phyloP scores from a whole-genome alignment of 1,284 basidiomycete species.

The Rhizoctonia solani region DNA sequence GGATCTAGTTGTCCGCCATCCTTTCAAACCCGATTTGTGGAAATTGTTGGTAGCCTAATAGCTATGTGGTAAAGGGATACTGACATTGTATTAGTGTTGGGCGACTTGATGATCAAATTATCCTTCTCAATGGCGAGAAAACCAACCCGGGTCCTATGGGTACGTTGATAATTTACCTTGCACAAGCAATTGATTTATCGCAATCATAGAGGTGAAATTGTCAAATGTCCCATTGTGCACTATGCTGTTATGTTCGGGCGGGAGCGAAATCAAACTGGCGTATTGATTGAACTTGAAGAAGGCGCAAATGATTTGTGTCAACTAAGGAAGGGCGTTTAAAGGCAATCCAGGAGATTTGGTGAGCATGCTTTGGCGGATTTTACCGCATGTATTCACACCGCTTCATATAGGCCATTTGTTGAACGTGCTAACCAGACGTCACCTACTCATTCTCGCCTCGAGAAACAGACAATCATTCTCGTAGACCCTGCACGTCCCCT shows the following conservation, averaged over 20 bases:
- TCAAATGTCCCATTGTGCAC: slow-evolving; percentile 46
- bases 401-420: slow-evolving; percentile 45
- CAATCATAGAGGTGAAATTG: slow-evolving; percentile 41
- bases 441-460: slow-evolving; percentile 50
- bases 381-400: slow-evolving; percentile 43
- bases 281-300: slow-evolving; percentile 49
- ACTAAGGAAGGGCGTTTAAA: slow-evolving; percentile 43
- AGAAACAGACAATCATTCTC: slow-evolving; percentile 43
- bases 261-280: slow-evolving; percentile 51
- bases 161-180: slow-evolving; percentile 45
- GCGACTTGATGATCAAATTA: slow-evolving; percentile 34
- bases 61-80: neutral
- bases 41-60: slow-evolving; percentile 3
- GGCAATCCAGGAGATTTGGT: slow-evolving; percentile 49
- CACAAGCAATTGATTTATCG: slow-evolving; percentile 43
- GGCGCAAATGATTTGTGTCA: slow-evolving; percentile 45
- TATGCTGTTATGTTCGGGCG: slow-evolving; percentile 50
- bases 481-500: neutral
- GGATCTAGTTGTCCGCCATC: slow-evolving; percentile 30
- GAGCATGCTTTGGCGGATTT: slow-evolving; percentile 8
- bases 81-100: slow-evolving; percentile 2
- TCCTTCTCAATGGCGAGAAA: slow-evolving; percentile 39
- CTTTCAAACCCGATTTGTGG: slow-evolving; percentile 19
- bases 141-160: slow-evolving; percentile 53
- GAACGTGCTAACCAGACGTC: slow-evolving; percentile 50